These are phyloP conservation scores for Achaetomiella virescens DNA, from an alignment of 495 filamentous ascomycete species.

Conservation along the genomic window DNA sequence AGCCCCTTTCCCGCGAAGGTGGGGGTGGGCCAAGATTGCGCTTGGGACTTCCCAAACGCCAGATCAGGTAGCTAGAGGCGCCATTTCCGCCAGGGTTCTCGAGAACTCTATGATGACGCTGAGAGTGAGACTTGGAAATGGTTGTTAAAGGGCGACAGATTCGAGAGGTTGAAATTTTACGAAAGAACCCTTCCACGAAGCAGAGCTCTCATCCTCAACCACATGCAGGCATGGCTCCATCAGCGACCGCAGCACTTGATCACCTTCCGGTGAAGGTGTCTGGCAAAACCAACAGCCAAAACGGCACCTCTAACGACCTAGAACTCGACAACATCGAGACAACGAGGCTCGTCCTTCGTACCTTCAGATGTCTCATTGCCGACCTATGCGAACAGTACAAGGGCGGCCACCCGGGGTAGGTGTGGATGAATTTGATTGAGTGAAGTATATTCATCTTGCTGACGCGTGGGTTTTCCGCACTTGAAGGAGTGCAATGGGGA, in stretches of 20 bases:
- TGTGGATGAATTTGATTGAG: neutral
- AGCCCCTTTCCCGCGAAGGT: neutral
- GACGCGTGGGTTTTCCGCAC: too few species aligned
- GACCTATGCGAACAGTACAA: conserved; percentile 2
- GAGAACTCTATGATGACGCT: neutral
- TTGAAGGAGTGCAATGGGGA: conserved; percentile 35
- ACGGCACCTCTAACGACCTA: neutral
- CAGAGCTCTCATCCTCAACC: too few species aligned
- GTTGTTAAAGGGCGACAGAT: neutral
- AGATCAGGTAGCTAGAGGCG: neutral
- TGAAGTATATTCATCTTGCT: neutral
- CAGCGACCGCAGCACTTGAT: neutral
- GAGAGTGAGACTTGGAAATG: neutral
- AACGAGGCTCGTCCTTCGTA: neutral
- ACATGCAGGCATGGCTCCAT: neutral
- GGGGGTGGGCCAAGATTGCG: neutral
- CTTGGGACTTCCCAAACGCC: neutral
- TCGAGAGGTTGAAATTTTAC: neutral
- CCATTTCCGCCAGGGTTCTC: neutral
- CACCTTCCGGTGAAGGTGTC: neutral
- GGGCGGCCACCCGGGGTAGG: neutral
- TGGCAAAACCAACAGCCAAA: neutral
- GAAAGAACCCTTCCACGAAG: neutral
- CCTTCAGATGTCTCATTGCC: neutral
- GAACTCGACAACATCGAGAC: neutral